Evolutionary conservation across 2,329 filamentous ascomycete species (phyloP), one percentile per base, ranked within the genome.

Genomic region (Botrytis pseudocinerea): DNA sequence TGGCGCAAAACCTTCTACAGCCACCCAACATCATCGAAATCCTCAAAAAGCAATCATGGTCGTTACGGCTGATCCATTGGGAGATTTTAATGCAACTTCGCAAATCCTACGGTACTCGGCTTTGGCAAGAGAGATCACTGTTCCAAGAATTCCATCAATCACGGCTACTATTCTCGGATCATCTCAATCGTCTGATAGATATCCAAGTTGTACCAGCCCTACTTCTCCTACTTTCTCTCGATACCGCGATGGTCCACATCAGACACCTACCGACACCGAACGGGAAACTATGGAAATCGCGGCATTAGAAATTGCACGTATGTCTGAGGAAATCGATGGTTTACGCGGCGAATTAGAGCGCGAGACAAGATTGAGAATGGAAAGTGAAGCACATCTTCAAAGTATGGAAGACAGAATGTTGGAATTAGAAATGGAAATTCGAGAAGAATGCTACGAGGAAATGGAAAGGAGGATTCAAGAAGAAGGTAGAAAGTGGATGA

Each of bases 71-170:
- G 95, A 99, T 79, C 93, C 96, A 0, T 83, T 93, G 20, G 95
- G 96, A 54, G 96, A 99, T 82, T 98, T 95, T 85, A 98, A 98
- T 80, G 94, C 96, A 20, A 99, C 96, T 0, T 97, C 93, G 8
- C 96, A 98, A 80, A 98, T 99, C 75, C 86, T 99, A 1, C 91
- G 95, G 28, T 99, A 99, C 83, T 96, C 93, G 35, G 95, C 96
- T 0, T 87, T 99, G 7, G 96, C 96, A 0, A 90, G 94, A 32
- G 95, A 98, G 83, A 93, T 98, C 18, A 97, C 95, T 0, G 93
- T 98, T 1, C 94, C 95, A 9, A 91, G 95, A 8, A 89, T 97
- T 12, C 95, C 95, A 0, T 96, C 93, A 65, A 90, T 95, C 69
- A 93, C 92, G 0, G 90, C 90, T 60, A 92, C 91, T 0, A 92